phyloP scores from a whole-genome alignment of 768 basidiomycete species.

The Boletus pseudo-olivaceus region DNA sequence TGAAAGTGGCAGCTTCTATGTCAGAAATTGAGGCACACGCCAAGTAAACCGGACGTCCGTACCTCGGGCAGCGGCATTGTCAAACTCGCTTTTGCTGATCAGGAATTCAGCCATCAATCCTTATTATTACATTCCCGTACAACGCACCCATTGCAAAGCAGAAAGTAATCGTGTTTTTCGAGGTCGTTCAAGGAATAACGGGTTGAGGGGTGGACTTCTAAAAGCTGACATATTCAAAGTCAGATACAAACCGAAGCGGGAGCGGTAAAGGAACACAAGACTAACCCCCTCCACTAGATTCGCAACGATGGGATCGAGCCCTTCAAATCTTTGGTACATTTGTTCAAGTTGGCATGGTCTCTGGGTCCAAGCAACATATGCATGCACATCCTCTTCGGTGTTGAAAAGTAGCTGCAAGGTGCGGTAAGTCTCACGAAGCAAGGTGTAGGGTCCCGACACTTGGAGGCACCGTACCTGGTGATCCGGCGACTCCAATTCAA shows the following conservation, averaged over 20 bases:
- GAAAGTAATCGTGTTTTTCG: conserved; percentile 26
- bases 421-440: neutral
- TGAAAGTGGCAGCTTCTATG: neutral
- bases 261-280: neutral
- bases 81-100: conserved; percentile 24
- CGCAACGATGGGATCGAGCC: conserved; percentile 20
- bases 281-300: conserved; percentile 33
- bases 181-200: conserved; percentile 22
- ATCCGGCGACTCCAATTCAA: conserved; percentile 33
- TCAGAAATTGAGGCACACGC: conserved; percentile 7
- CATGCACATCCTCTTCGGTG: conserved; percentile 18
- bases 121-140: neutral
- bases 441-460: neutral
- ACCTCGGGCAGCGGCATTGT: conserved; percentile 20
- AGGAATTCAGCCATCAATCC: conserved; percentile 2
- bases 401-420: conserved; percentile 32
- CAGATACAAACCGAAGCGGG: neutral
- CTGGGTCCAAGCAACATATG: conserved; percentile 20
- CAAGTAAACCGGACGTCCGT: neutral
- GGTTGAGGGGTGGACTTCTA: conserved; percentile 5
- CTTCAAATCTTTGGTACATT: conserved; percentile 24
- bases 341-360: neutral
- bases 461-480: conserved; percentile 21
- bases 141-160: conserved; percentile 19
- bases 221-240: conserved; percentile 16